Evolutionary conservation across 139 green algal genomes (phyloP).

Genomic region (Haematococcus sp.): DNA sequence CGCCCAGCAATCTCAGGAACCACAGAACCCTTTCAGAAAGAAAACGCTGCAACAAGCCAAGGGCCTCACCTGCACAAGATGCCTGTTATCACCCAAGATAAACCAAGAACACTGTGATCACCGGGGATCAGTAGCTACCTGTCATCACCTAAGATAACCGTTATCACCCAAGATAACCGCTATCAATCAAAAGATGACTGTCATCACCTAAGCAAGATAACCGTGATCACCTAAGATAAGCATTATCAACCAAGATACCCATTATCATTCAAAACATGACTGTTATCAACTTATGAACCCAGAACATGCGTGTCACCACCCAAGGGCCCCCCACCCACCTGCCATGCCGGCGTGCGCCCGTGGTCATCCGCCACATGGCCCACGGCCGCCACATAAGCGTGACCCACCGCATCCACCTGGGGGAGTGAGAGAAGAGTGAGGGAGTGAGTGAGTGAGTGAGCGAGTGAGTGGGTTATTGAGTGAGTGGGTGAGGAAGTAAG

Average conservation of each 20-base stretch:
- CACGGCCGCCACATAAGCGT: constrained; percentile 28
- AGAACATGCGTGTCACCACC: neutral
- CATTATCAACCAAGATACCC: neutral
- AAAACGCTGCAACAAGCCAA: too few species aligned
- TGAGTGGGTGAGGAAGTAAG: too few species aligned
- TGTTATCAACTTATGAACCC: neutral
- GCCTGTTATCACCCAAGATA: neutral
- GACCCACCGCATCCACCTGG: constrained; percentile 30
- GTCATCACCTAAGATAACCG: too few species aligned
- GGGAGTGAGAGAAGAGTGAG: neutral
- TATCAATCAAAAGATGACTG: neutral
- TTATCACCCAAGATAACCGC: neutral
- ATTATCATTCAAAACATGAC: neutral
- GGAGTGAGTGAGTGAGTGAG: too few species aligned
- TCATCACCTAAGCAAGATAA: neutral
- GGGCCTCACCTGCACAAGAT: too few species aligned
- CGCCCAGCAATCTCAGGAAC: too few species aligned
- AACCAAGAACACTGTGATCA: neutral
- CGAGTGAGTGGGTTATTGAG: too few species aligned
- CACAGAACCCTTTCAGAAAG: too few species aligned
- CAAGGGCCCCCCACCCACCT: neutral
- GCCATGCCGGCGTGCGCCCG: neutral
- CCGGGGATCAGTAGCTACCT: too few species aligned
- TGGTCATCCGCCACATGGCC: constrained; percentile 33
- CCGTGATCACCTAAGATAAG: too few species aligned